Evolutionary conservation across 257 asterid species (phyloP).

Genomic region (Leonotis leonurus): DNA sequence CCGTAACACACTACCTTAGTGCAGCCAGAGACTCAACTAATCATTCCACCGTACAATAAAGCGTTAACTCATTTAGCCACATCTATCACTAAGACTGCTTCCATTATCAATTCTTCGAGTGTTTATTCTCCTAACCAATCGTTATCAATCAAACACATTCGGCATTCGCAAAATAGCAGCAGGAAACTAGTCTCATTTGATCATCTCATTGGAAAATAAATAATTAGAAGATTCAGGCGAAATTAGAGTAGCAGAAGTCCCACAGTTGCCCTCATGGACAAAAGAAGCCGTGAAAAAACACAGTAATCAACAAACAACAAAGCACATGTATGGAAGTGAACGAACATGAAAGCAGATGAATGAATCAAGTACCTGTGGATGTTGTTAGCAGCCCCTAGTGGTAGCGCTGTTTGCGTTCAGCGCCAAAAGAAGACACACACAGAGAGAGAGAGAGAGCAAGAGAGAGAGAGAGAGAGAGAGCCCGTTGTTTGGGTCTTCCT

Average conservation of each 20-base stretch:
- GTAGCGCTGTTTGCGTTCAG: constrained; percentile 17
- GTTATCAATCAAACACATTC: too few species aligned
- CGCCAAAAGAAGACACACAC: neutral
- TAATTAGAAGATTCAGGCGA: neutral
- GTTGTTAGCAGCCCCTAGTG: too few species aligned
- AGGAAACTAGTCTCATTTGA: constrained; percentile 6
- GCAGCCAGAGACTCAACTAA: too few species aligned
- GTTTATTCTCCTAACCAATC: too few species aligned
- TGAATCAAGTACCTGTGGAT: constrained; percentile 11
- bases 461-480: too few species aligned
- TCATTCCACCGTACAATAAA: too few species aligned
- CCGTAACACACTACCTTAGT: too few species aligned
- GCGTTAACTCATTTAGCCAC: too few species aligned
- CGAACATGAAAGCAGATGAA: constrained; percentile 10
- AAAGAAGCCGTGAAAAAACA: constrained; percentile 4
- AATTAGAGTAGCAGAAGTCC: neutral
- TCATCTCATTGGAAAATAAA: neutral
- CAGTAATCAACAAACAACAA: neutral
- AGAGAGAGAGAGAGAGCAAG: too few species aligned
- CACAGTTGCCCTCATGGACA: neutral
- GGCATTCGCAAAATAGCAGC: too few species aligned
- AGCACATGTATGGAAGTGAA: constrained; percentile 6
- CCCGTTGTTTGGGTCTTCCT: constrained; percentile 17
- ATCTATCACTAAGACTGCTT: too few species aligned
- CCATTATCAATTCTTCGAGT: too few species aligned